Evolutionary conservation across 768 basidiomycete genomes (phyloP).

Genomic region (Mycena vitilis): DNA sequence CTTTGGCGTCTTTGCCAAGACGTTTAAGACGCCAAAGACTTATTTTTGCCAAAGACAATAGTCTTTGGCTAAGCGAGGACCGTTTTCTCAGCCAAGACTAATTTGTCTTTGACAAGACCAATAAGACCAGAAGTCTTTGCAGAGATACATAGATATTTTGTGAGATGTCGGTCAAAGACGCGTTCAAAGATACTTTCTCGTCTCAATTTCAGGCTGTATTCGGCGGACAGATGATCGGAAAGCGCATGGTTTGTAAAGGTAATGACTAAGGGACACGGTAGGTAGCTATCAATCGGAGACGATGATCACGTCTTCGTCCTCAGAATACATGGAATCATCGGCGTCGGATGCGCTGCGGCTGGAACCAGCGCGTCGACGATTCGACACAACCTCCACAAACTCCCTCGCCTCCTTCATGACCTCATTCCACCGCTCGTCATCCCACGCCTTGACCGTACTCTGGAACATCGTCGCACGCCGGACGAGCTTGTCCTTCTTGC

Average conservation of each 20-base stretch:
- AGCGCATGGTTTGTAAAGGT: not conserved
- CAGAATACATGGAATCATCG: not conserved
- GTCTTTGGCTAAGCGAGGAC: constrained; percentile 2
- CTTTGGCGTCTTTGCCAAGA: constrained; percentile 1
- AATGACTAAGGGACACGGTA: not conserved
- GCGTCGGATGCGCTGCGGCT: not conserved
- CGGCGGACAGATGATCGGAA: not conserved
- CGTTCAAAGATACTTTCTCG: not conserved
- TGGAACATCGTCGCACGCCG: constrained; percentile 20
- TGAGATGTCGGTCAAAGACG: not conserved
- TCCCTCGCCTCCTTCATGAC: not conserved
- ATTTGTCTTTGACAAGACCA: constrained; percentile 11
- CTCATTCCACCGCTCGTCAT: constrained; percentile 2
- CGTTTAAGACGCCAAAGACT: not conserved
- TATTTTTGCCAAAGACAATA: not conserved
- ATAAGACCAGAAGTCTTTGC: not conserved
- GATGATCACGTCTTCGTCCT: not conserved
- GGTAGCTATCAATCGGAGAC: not conserved
- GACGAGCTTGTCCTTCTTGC: not conserved
- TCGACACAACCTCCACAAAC: not conserved
- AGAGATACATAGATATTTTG: not conserved
- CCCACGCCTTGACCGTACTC: constrained; percentile 2
- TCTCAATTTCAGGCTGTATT: not conserved
- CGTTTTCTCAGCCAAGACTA: constrained; percentile 7
- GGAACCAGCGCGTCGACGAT: not conserved